Base-by-base conservation (phyloP, 768 basidiomycete species). In the Lyophyllum shimeji region DNA sequence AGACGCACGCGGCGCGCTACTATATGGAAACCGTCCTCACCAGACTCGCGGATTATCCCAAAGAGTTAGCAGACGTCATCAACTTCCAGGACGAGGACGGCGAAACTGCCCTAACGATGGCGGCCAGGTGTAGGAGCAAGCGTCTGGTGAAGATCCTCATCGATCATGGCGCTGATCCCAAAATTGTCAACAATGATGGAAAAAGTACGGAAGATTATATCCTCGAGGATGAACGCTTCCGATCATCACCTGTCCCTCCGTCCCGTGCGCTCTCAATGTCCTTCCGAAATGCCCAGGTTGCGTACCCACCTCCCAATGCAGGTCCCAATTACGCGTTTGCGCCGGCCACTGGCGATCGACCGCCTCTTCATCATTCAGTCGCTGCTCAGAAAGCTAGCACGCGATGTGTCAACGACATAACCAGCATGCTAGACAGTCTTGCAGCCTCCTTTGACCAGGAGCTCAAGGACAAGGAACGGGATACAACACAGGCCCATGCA, bases 1-100 rank as follows among this genome's bases (percentile, higher is more conserved):
- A 99, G 75, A 92, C 94, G 0, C 97, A 98, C 63, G 97, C 97
- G 1, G 93, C 96, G 8, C 83, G 95, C 21, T 99, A 99, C 74
- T 99, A 99, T 72, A 94, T 99, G 93, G 97, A 99, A 71, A 95
- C 93, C 0, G 86, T 98, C 39, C 80, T 99, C 52, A 80, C 77
- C 40, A 83, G 96, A 49, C 80, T 99, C 39, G 80, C 90, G 6
- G 95, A 95, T 66, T 99, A 92, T 74, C 95, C 97, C 0, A 90
- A 90, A 65, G 97, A 99, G 71, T 76, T 99, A 27, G 93, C 94
- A 29, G 97, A 99, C 65, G 93, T 99, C 46, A 94, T 99, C 72
- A 99, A 99, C 67, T 98, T 98, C 69, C 97, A 97, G 69, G 96
- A 98, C 68, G 95, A 98, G 68, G 97, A 99, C 60, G 96, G 96